Evolutionary conservation across 108 stramenopile species (phyloP).

Genomic region (Pseudonitzschia pungens): DNA sequence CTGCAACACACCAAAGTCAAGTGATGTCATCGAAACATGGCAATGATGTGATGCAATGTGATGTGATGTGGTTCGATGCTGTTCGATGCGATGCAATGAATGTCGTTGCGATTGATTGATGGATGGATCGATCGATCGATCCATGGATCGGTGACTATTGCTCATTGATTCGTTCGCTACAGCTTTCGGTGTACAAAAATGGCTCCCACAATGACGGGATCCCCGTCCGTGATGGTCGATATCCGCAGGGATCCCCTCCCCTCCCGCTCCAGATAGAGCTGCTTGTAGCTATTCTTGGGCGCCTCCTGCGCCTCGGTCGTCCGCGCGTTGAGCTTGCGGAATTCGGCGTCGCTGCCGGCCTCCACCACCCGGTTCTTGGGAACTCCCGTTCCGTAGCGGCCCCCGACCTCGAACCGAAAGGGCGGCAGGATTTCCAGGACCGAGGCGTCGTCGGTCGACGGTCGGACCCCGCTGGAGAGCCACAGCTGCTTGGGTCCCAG

Average conservation of each 20-base stretch:
- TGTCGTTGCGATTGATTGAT: too few species aligned
- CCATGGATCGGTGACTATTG: too few species aligned
- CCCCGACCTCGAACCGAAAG: conserved; percentile 68
- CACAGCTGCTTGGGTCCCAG: conserved; percentile 28
- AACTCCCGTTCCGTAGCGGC: conserved; percentile 14
- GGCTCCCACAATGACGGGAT: conserved; percentile 78
- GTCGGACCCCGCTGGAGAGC: conserved; percentile 39
- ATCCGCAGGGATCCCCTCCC: conserved; percentile 56
- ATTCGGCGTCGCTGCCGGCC: conserved; percentile 69
- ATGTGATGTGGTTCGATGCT: too few species aligned
- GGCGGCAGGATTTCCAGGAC: conserved; percentile 68
- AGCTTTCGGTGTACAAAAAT: conserved; percentile 68
- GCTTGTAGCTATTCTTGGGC: conserved; percentile 64
- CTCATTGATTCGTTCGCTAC: conserved; percentile 18
- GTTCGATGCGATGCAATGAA: too few species aligned
- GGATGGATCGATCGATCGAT: too few species aligned
- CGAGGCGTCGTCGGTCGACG: conserved; percentile 32
- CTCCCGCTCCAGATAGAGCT: conserved; percentile 60
- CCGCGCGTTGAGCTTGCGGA: conserved; percentile 63
- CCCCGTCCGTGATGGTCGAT: conserved; percentile 55
- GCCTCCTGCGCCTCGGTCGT: conserved; percentile 56
- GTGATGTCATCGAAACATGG: too few species aligned
- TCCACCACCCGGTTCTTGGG: conserved; percentile 60
- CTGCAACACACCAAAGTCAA: too few species aligned
- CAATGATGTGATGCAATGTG: too few species aligned